Base-by-base conservation (phyloP, 768 basidiomycete species). In the Naganishia antarctica region DNA sequence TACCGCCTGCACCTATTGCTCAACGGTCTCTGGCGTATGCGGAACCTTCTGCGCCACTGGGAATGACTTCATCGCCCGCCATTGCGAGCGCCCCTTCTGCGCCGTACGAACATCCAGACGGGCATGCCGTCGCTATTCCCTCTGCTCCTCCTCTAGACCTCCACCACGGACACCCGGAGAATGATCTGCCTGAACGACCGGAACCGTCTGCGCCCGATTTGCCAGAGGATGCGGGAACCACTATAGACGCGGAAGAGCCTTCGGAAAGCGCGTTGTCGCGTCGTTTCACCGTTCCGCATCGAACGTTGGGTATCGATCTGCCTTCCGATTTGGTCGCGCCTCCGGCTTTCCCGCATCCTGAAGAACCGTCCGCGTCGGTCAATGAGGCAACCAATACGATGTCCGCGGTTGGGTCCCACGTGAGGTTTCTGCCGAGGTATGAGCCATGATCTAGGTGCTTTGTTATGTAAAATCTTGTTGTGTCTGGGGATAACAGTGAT, bases 381-480 rank as follows among this genome's bases (percentile, higher is more conserved):
- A 46, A 34, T 32, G 61, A n/a, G 50, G 26, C 50, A 23, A 32
- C 29, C 16, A 37, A 60, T 43, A 26, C 37, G 13, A 23, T 66
- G 4, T 28, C 40, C 13, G 23, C 34, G n/a, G 40, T 21, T 44
- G 29, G 49, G 21, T n/a, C n/a, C 15, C 59, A 31, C 23, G 57
- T 31, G 15, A 60, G 62, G 43, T 71, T 64, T 32, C 43, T 71
- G 53, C 71, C 71, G 51, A 68, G 59, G 43, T 71, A 71, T 61
- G 71, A 71, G 64, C 71, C 71, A 9, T 44, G 43, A 44, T 44
- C n/a, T n/a, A n/a, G n/a, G n/a, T n/a, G n/a, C n/a, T n/a, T n/a
- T n/a, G n/a, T n/a, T n/a, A n/a, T n/a, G n/a, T n/a, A n/a, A n/a
- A n/a, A n/a, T n/a, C n/a, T n/a, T n/a, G n/a, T n/a, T n/a, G n/a